Evolutionary conservation across 164 flowering plant genomes (phyloP).

Genomic region (Umbilicus rupestris): DNA sequence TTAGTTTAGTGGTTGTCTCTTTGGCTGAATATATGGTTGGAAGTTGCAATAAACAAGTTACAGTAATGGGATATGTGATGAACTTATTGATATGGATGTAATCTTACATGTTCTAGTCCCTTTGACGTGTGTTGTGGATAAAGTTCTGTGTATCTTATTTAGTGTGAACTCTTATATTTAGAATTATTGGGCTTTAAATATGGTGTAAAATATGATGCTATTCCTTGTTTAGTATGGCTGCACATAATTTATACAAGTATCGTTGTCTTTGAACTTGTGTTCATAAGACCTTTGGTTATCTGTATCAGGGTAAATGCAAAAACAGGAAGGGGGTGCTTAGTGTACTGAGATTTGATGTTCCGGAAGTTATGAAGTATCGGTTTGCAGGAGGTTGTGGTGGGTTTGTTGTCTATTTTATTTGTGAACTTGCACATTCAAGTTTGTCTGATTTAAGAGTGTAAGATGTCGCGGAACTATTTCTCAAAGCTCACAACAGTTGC

Average conservation of each 20-base stretch:
- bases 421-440: constrained; percentile 9
- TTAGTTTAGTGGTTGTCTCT: background rate
- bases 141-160: background rate
- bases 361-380: constrained; percentile 36
- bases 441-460: constrained; percentile 32
- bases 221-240: background rate
- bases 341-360: constrained; percentile 17
- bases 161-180: background rate
- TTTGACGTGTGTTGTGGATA: background rate
- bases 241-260: background rate
- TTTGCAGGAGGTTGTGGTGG: constrained; percentile 11
- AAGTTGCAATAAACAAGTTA: background rate
- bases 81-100: background rate
- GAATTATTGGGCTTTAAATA: background rate
- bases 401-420: constrained; percentile 6
- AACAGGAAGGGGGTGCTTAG: background rate
- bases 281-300: background rate
- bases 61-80: background rate
- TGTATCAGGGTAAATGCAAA: background rate
- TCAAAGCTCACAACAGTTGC: constrained; percentile 35
- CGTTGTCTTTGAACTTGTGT: background rate
- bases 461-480: constrained; percentile 55
- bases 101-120: background rate
- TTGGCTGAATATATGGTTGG: background rate
- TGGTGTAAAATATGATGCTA: background rate